Base-by-base conservation (phyloP, 768 basidiomycete species). In the Scleroderma citrinum region DNA sequence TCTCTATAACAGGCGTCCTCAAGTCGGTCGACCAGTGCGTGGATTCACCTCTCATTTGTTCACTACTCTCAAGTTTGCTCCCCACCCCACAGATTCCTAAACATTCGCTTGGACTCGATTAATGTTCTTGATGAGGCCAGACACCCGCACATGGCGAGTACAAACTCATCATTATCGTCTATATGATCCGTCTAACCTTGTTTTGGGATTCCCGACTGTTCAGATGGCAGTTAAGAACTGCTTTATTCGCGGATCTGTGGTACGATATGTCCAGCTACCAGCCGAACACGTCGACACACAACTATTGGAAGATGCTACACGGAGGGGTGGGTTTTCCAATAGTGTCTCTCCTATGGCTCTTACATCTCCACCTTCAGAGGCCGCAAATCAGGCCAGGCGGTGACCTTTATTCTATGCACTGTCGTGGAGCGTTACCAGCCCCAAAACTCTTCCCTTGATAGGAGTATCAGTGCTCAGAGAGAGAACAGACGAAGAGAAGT, bases 191-290 rank as follows among this genome's bases (percentile, higher is more conserved):
- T 52, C 32, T 26, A 37, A 36, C 54, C 35, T 31, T 23, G 17
- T 19, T 35, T 31, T 49, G 26, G 30, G 8, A n/a, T n/a, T n/a
- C n/a, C n/a, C n/a, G 12, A 39, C 48, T 16, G 40, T 31, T 31
- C 58, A 98, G 95, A 93, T 97, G 84, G 93, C 95, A 0, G 93
- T 99, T 37, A 95, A 94, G 73, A 98, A 98, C 68, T 96, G 93
- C 67, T 99, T 99, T 65, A 99, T 99, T 59, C 86, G 96, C 37
- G 96, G 96, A 54, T 95, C 92, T 16, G 96, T 98, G 13, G 94
- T 99, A 46, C 87, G 96, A 56, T 99, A 99, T 61, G 96, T 98
- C 17, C 91, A 95, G 64, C 75, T 99, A 48, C 92, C 92, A 3
- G 82, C 90, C 21, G 85, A 89, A 54, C 87, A 88, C 52, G 92